Percentiles rank a stretch among this genome's conserved stretches.
These are phyloP conservation scores for Neurospora tetrasperma DNA, from an alignment of 495 filamentous ascomycete genomes.

Conservation along the genomic window DNA sequence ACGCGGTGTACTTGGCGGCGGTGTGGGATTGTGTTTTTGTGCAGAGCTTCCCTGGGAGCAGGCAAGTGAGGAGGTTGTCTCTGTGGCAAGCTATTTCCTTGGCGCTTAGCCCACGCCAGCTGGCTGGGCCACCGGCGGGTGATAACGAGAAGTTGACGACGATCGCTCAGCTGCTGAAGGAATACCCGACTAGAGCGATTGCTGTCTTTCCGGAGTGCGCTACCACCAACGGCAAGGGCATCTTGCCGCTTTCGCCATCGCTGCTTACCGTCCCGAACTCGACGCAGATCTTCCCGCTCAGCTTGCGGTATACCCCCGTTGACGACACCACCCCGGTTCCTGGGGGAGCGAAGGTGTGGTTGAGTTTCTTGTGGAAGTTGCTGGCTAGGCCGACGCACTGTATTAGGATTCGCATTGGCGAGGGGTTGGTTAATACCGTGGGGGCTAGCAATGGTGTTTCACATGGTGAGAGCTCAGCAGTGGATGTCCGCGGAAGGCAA, in stretches of 20 bases:
- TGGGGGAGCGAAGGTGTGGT: slow-evolving; percentile 35
- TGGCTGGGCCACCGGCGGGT: slow-evolving; percentile 29
- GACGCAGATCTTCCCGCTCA: slow-evolving; percentile 77
- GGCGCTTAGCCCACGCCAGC: slow-evolving; percentile 54
- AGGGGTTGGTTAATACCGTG: slow-evolving; percentile 42
- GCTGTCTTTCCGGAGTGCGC: slow-evolving; percentile 88
- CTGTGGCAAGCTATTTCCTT: slow-evolving; percentile 63
- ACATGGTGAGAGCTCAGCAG: slow-evolving; percentile 20
- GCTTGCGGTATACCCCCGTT: slow-evolving; percentile 72
- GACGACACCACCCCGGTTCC: slow-evolving; percentile 91
- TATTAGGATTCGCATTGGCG: slow-evolving; percentile 81
- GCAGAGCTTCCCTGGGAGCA: slow-evolving; percentile 52
- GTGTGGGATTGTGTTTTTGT: slow-evolving; percentile 96
- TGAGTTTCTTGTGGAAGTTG: slow-evolving; percentile 71
- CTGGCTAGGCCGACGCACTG: slow-evolving; percentile 79
- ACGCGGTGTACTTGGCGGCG: slow-evolving; percentile 89
- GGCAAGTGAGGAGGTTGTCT: too few species aligned
- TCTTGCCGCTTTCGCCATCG: slow-evolving; percentile 68
- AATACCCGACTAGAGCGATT: slow-evolving; percentile 63
- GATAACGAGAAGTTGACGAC: slow-evolving; percentile 42
- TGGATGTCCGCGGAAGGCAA: slow-evolving; percentile 25
- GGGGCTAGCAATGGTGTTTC: slow-evolving; percentile 17
- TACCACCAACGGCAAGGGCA: slow-evolving; percentile 87
- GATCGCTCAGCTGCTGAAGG: slow-evolving; percentile 48
- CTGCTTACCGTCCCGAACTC: slow-evolving; percentile 53